Percentiles rank a stretch among this genome's conserved stretches.
Conservation (phyloP, 2,329 filamentous ascomycete genomes). For the Arthrobotrys sinensis region DNA sequence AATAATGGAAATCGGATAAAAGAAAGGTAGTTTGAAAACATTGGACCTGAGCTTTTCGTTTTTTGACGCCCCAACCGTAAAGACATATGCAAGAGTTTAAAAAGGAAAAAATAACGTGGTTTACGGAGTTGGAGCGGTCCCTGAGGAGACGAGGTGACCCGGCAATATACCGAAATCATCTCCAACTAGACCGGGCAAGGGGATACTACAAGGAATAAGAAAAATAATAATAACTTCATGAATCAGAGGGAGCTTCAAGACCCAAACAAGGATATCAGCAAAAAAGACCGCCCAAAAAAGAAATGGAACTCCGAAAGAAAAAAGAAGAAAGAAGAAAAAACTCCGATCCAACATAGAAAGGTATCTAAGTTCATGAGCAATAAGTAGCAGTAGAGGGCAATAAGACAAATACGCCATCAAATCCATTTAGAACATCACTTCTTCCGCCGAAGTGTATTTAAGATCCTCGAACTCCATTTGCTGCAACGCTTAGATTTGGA, state of each 20-base stretch:
- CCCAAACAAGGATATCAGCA: slow-evolving; percentile 54
- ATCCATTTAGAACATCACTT: neutral
- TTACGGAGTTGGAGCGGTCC: slow-evolving; percentile 6
- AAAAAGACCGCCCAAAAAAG: slow-evolving; percentile 49
- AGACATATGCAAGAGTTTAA: slow-evolving; percentile 50
- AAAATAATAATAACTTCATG: slow-evolving; percentile 5
- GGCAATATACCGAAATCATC: neutral
- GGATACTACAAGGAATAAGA: slow-evolving; percentile 25
- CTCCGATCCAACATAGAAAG: slow-evolving; percentile 53
- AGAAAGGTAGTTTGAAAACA: slow-evolving; percentile 29
- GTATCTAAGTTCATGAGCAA: slow-evolving; percentile 58
- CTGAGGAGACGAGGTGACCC: neutral
- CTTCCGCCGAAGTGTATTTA: neutral
- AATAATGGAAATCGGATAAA: slow-evolving; percentile 15
- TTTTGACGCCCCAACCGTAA: slow-evolving; percentile 61
- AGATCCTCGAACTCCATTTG: slow-evolving; percentile 32
- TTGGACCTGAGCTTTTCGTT: slow-evolving; percentile 56
- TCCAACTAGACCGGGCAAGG: neutral
- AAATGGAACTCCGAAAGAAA: slow-evolving; percentile 21
- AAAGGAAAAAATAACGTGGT: slow-evolving; percentile 19
- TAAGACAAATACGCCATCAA: slow-evolving; percentile 39
- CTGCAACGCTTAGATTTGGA: slow-evolving; percentile 28
- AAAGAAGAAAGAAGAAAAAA: slow-evolving; percentile 19
- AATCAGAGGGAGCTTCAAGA: slow-evolving; percentile 22
- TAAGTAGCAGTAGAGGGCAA: slow-evolving; percentile 36